Evolutionary conservation across 371 early-diverging fungal species (phyloP), one percentile per base, ranked within the genome.

Genomic region (Mortierella sp.): DNA sequence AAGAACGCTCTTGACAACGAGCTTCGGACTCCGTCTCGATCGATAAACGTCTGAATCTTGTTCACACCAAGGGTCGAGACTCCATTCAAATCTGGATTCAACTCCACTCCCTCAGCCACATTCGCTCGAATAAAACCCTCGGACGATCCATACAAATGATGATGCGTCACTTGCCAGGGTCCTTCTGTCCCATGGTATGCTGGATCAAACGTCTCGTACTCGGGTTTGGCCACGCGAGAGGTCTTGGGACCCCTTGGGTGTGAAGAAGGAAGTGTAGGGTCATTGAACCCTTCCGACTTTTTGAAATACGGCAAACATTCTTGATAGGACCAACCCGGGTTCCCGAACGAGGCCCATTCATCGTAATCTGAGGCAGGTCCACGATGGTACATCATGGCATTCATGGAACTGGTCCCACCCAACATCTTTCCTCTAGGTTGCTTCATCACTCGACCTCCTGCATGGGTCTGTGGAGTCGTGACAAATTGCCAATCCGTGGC

Each of bases 301-400:
- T 67, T 75, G 52, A 70, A 75, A n/a, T 75, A 70, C 7, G 71
- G 71, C 48, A 75, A 43, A 48, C 76, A 75, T 4, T 75, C 64
- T 43, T 62, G 47, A 56, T 68, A 72, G 5, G 79, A 65, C 83
- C 83, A 66, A 6, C 76, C 76, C 0, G 58, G 57, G 47, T 75
- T 67, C 2, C 76, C 64, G 21, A 75, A 30, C 7, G 57, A 37
- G 5, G 14, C 71, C 71, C 76, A 70, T 37, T 70, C 71, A 46
- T 84, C 82, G 25, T 70, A 84, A 37, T 84, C 84, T 6, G 70
- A 74, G 18, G 74, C 62, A 9, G 74, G 75, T 50, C 77, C 83
- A 30, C 82, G 84, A 44, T 81, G 82, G 60, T 84, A 80, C 47
- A 72, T 72, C 72, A 77, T 69, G 44, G 66, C 74, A 14, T 71